Base-by-base conservation (phyloP, 192 early-diverging fungal genomes). In the Lobosporangium transversale region DNA sequence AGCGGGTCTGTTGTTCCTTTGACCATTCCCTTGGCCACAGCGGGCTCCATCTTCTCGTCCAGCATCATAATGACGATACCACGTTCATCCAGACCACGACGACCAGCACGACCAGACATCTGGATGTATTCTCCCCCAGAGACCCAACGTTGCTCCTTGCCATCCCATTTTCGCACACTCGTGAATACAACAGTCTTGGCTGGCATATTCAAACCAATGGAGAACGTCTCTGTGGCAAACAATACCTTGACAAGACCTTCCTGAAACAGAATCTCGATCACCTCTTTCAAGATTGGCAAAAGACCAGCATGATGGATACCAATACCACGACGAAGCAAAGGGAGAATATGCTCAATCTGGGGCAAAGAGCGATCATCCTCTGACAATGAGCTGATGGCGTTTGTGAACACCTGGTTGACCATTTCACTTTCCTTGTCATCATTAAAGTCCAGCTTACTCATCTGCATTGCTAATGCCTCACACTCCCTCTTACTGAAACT, bases 131-230 rank as follows among this genome's bases (percentile, higher is more conserved):
- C 97, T 70, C 97, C 97, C 32, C 88, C 88, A 55, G 89, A 87
- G 20, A 86, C 79, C 83, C 90, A 95, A 53, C 97, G 88, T 20
- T 80, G 85, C 37, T 92, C 89, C 62, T 90, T 91, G 53, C 97
- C 97, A 73, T 99, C 97, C 66, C 87, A 98, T 62, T 99, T 99
- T 53, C 91, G 87, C 5, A 96, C 91, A 51, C 89, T 87, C 0
- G 96, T 97, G 62, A 99, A 99, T 2, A 99, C 95, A 20, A 99
- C 97, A 1, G 97, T 99, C 66, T 95, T 95, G 68, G 97, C 96
- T 23, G 97, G 97, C 97, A 99, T 99, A 84, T 99, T 99, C 55
- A 99, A 82, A 24, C 97, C 97, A 59, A 99, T 99, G 24, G 97
- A 94, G 79, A 99, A 99, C 1, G 97, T 99, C 83, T 99, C 97